Evolutionary conservation across 164 flowering plant genomes (phyloP), one percentile per base, ranked within the genome.

Genomic region (Platanus orientalis): DNA sequence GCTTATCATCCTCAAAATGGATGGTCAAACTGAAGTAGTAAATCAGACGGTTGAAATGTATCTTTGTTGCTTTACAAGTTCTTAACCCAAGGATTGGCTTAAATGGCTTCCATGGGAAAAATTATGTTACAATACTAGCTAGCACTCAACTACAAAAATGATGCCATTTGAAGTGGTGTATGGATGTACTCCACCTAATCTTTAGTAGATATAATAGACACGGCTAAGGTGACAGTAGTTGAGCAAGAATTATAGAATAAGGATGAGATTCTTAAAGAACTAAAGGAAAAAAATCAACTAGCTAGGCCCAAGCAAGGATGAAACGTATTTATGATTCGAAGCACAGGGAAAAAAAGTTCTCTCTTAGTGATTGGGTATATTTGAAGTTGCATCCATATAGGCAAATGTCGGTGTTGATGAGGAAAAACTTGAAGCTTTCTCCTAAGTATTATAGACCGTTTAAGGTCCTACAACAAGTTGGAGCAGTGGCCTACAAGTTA

Each of bases 221-320:
- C 54, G 19, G 24, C 54, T 51, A 51, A n/a, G 54, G 54, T 51
- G 24, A n/a, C 54, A 7, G 24, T n/a, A 51, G 54, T 51, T 51
- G 54, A 51, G 20, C 54, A 51, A 51, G 54, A 51, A 23, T 51
- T 51, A 51, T 51, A 7, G 20, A n/a, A 17, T n/a, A 51, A n/a
- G 54, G 54, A 51, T 51, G 54, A n/a, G 20, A 51, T n/a, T 51
- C 9, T 9, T n/a, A 51, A 51, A n/a, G 54, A 51, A 7, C 9
- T 51, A 17, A 51, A n/a, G 54, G 54, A 51, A 23, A 51, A 51
- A n/a, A 51, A 51, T 51, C 54, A 51, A 17, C 12, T 9, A 51
- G 10, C n/a, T n/a, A n/a, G n/a, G 54, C 24, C 19, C 54, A 51
- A 51, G 54, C 54, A 51, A 51, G 54, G 54, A 51, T 51, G 54